Conservation (phyloP, 2,329 filamentous ascomycete genomes). For the Lasiodiplodia sp. region DNA sequence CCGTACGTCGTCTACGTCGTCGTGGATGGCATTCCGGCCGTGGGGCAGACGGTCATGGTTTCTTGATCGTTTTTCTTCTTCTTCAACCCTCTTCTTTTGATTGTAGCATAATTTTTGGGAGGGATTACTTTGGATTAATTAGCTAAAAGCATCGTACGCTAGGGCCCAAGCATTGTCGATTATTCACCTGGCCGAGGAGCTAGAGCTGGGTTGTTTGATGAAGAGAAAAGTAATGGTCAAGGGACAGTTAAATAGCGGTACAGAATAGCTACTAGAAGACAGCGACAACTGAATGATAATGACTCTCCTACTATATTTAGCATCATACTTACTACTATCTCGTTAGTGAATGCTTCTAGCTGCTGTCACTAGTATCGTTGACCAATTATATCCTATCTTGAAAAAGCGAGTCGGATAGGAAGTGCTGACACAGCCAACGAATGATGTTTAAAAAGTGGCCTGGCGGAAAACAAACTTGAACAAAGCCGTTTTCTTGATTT, state of each 20-base stretch:
- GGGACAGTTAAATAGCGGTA: background rate
- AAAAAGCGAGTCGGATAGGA: background rate
- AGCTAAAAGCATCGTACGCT: background rate
- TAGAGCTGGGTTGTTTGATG: background rate
- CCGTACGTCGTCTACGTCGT: slow-evolving; percentile 68
- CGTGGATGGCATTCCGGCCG: slow-evolving; percentile 61
- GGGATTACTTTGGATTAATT: background rate
- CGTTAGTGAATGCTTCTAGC: background rate
- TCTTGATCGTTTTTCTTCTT: slow-evolving; percentile 31
- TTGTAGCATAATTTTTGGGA: slow-evolving; percentile 8
- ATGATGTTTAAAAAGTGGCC: no score
- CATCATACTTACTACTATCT: background rate
- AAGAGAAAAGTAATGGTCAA: background rate
- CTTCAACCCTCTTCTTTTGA: background rate
- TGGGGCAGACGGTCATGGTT: slow-evolving; percentile 61
- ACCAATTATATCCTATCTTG: background rate
- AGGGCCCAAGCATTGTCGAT: background rate
- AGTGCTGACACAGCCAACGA: no score
- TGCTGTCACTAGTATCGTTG: background rate
- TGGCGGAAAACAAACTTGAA: no score
- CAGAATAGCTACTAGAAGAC: background rate
- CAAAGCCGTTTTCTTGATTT: no score
- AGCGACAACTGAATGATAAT: background rate
- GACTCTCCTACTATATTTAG: background rate
- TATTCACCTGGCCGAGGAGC: background rate